Base-by-base conservation (phyloP, 225 moss, liverwort and hornwort genomes). In the Straminergon stramineum region DNA sequence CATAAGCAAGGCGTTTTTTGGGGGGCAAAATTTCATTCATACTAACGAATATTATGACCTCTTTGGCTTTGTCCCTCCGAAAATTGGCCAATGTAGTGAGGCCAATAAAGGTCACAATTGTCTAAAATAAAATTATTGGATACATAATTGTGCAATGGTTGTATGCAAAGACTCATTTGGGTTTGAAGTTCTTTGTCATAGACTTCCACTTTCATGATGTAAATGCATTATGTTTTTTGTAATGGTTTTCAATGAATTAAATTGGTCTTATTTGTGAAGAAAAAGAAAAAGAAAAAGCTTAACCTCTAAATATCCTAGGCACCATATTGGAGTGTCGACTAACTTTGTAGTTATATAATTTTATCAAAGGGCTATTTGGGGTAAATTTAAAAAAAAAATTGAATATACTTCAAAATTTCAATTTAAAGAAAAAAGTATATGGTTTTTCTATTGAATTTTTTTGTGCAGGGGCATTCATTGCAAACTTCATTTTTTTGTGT, bases 1-100 rank as follows among this genome's bases (percentile, higher is more conserved):
- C 12, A 21, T 21, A 37, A 69, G 7, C 1, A 23, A 2, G 8
- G 8, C 2, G 4, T 24, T 24, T 9, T 9, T n/a, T 6, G 7
- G 4, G 10, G 24, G 23, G 4, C 35, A 24, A 23, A n/a, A 13
- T 13, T 69, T n/a, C 1, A 0, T 15, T 41, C 26, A 41, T 8
- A 8, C 3, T 41, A 26, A 71, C 4, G 24, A 0, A 39, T 39
- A 39, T 39, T 39, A 0, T 39, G 14, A 70, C 39, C 39, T 24
- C 13, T 70, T 0, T 70, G 0, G 7, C 39, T 39, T 69, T 0
- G 3, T 41, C 12, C 12, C 3, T 9, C 16, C 1, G 0, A 8
- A 15, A 14, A 43, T 5, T 73, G 43, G 3, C 27, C 13, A n/a
- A 16, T 73, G 15, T 0, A 27, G 1, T 15, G 70, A 70, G 1